A percentile compares a stretch with the other conserved stretches of the same genome.
These are phyloP conservation scores for Apiotrichum gracile DNA, from an alignment of 1,284 basidiomycete species.

Conservation along the genomic window DNA sequence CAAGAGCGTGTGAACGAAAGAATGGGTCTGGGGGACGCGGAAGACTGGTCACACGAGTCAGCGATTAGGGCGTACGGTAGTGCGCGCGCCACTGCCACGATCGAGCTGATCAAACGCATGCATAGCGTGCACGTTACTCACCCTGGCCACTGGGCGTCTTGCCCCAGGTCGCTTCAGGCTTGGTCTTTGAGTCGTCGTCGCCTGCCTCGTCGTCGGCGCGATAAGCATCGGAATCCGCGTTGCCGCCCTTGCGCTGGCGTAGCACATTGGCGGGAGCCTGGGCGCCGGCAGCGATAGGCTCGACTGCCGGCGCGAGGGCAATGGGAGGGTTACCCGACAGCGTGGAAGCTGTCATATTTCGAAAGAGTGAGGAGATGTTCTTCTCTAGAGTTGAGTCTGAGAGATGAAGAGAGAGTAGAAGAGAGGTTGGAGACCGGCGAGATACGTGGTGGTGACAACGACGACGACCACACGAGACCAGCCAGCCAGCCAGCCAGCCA, in stretches of 20 bases:
- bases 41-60: slow-evolving; percentile 59
- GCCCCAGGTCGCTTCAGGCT: slow-evolving; percentile 68
- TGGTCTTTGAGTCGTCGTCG: slow-evolving; percentile 7
- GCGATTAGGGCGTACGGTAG: not conserved
- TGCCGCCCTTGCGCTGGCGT: slow-evolving; percentile 3
- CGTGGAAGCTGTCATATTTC: slow-evolving; percentile 1
- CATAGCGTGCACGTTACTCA: slow-evolving; percentile 42
- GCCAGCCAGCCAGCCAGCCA: no score
- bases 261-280: not conserved
- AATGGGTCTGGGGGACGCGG: slow-evolving; percentile 88
- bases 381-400: not conserved
- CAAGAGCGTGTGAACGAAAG: slow-evolving; percentile 85
- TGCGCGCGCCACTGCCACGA: not conserved
- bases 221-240: slow-evolving; percentile 4
- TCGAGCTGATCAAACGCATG: not conserved
- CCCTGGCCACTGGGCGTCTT: slow-evolving; percentile 78
- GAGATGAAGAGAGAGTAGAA: not conserved
- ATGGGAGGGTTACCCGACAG: not conserved
- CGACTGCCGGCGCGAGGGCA: not conserved
- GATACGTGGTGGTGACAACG: not conserved
- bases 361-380: not conserved
- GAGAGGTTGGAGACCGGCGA: not conserved
- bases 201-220: slow-evolving; percentile 17
- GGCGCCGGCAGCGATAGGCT: not conserved
- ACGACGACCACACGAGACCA: not conserved